Conservation (phyloP, 1,139 yeast species). For the Hemisphaericaspora lyxosophila region DNA sequence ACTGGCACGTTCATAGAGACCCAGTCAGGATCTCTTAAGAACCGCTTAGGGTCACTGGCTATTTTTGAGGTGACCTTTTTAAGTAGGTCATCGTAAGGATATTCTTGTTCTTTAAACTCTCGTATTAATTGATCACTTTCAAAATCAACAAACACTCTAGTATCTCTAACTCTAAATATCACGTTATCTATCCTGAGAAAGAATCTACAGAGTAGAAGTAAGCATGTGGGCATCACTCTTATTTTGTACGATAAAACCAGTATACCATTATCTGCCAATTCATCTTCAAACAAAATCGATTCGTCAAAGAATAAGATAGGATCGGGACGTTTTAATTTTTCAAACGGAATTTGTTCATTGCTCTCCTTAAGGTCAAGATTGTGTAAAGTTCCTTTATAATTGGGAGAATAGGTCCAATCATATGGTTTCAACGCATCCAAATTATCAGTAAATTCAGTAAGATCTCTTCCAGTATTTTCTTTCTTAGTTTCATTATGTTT, state of each 20-base stretch:
- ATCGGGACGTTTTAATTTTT: slow-evolving; percentile 68
- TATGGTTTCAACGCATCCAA: slow-evolving; percentile 60
- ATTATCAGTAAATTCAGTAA: slow-evolving; percentile 38
- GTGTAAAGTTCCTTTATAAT: slow-evolving; percentile 61
- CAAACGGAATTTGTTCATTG: slow-evolving; percentile 57
- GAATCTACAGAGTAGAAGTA: slow-evolving; percentile 71
- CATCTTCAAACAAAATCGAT: slow-evolving; percentile 87
- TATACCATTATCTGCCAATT: slow-evolving; percentile 93
- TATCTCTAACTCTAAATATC: slow-evolving; percentile 77
- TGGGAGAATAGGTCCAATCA: slow-evolving; percentile 95
- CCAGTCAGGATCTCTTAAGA: slow-evolving; percentile 82
- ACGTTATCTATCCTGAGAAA: slow-evolving; percentile 91
- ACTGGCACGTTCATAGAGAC: slow-evolving; percentile 62
- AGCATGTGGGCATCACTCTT: slow-evolving; percentile 83
- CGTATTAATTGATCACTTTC: slow-evolving; percentile 62
- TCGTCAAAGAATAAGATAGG: slow-evolving; percentile 91
- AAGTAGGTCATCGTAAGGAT: slow-evolving; percentile 57
- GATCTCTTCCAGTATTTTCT: slow-evolving; percentile 28
- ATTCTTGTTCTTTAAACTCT: slow-evolving; percentile 78
- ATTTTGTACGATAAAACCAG: slow-evolving; percentile 74
- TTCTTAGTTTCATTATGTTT: neutral
- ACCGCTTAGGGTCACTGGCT: slow-evolving; percentile 68
- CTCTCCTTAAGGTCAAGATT: slow-evolving; percentile 22
- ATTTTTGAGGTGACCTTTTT: slow-evolving; percentile 31
- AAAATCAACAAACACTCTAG: slow-evolving; percentile 80